Base-by-base conservation (phyloP, 2,329 filamentous ascomycete genomes). In the Neophaeococcomyces aloes region DNA sequence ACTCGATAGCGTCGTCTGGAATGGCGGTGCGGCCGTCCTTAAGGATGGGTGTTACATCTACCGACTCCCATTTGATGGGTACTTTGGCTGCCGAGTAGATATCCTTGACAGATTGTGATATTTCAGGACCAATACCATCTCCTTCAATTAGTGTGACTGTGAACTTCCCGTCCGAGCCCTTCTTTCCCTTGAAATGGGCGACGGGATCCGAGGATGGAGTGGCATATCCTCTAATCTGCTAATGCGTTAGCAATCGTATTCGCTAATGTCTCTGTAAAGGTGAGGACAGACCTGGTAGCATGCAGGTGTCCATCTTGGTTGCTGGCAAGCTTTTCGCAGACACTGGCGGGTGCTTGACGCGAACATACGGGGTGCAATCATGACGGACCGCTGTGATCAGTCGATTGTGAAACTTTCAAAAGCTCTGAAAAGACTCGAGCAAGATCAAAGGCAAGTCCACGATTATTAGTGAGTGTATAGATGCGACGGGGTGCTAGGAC, bases 101-200 rank as follows among this genome's bases (percentile, higher is more conserved):
- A 67, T 95, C 86, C 79, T 96, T 98, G 62, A 98, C 88, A 39
- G 91, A 93, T 69, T 94, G 81, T 54, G 91, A 81, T 64, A 98
- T 98, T 72, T 98, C 89, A 53, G 91, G 91, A 50, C 91, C 91
- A 65, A 98, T 98, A 65, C 91, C 91, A 63, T 98, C 93, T 70
- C 93, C 91, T 76, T 98, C 93, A 56, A 98, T 98, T 69, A 98
- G 75, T 59, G 86, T 89, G 61, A 98, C 91, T 46, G 85, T 84
- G 77, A 83, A 98, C 69, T 91, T 91, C 62, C 91, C 91, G 74
- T 89, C 82, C 63, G 81, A 71, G 63, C 84, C 86, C 72, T 94
- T 95, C 64, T 78, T 75, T 57, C 89, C 91, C 61, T 86, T 82
- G 74, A 95, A 98, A 72, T 91, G 85, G 66, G 88, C 91, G 59